Conservation (phyloP, 2,329 filamentous ascomycete genomes). For the Thielaviopsis populi region DNA sequence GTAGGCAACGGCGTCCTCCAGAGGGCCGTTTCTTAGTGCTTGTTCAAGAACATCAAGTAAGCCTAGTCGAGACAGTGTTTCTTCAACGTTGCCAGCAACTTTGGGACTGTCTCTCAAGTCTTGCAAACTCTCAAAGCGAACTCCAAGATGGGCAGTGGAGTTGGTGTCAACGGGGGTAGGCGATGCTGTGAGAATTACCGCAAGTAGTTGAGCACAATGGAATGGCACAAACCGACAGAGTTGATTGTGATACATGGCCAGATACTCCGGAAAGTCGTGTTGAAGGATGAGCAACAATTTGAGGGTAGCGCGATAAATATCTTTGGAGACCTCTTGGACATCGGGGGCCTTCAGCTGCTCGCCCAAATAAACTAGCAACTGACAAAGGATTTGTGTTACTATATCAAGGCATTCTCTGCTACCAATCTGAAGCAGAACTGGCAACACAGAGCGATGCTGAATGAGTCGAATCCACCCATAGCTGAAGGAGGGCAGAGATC, state of each 20-base stretch:
- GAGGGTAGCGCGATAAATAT: constrained; percentile 69
- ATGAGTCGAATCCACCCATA: constrained; percentile 76
- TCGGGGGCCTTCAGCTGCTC: constrained; percentile 63
- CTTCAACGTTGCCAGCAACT: constrained; percentile 46
- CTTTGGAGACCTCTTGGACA: constrained; percentile 55
- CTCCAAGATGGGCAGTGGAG: constrained; percentile 55
- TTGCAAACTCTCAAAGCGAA: constrained; percentile 63
- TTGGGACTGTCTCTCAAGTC: constrained; percentile 55
- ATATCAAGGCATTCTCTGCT: constrained; percentile 40
- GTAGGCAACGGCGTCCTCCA: constrained; percentile 59
- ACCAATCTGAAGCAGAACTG: constrained; percentile 46
- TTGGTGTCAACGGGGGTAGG: constrained; percentile 61
- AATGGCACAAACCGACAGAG: constrained; percentile 69
- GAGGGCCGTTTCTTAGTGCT: constrained; percentile 44
- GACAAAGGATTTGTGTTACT: constrained; percentile 67
- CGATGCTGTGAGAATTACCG: constrained; percentile 71
- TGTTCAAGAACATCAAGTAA: constrained; percentile 45
- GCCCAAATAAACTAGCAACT: constrained; percentile 57
- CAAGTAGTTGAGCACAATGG: constrained; percentile 75
- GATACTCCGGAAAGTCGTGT: constrained; percentile 88
- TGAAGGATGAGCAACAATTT: constrained; percentile 75
- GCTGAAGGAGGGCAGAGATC: constrained; percentile 63
- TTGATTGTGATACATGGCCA: constrained; percentile 71
- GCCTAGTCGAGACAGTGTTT: constrained; percentile 39
- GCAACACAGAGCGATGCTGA: constrained; percentile 73